Evolutionary conservation across 2,329 filamentous ascomycete genomes (phyloP).

Genomic region (Sporothrix dimorphospora): DNA sequence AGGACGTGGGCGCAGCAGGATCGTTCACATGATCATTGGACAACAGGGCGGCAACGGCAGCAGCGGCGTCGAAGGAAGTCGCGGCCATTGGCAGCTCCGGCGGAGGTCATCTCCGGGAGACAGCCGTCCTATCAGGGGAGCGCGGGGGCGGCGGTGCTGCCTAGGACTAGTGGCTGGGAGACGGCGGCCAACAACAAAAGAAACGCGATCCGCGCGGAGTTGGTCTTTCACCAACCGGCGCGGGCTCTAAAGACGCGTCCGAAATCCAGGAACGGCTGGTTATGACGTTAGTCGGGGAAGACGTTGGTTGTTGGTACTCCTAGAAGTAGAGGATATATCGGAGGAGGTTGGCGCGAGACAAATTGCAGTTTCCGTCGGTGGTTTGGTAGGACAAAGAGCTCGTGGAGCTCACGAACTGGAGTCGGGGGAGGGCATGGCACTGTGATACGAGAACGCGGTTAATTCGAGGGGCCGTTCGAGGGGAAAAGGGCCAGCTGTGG

Average conservation of each 20-base stretch:
- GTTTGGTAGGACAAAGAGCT: conserved; percentile 11
- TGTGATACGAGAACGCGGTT: conserved; percentile 1
- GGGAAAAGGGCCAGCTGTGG: neutral
- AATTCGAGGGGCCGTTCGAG: neutral
- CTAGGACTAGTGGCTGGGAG: conserved; percentile 14
- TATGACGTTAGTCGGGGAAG: neutral
- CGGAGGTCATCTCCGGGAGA: conserved; percentile 31
- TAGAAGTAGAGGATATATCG: neutral
- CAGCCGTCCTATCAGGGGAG: neutral
- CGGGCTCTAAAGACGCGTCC: neutral
- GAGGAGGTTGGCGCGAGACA: conserved; percentile 14
- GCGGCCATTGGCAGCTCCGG: conserved; percentile 55
- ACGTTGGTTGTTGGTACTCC: neutral
- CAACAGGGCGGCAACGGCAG: conserved; percentile 39
- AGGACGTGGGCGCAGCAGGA: conserved; percentile 38
- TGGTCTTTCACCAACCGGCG: neutral
- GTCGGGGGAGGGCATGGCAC: conserved; percentile 16
- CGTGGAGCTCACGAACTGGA: conserved; percentile 7
- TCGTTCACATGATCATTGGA: neutral
- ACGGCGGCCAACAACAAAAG: neutral
- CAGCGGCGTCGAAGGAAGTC: conserved; percentile 51
- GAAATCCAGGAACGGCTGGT: neutral
- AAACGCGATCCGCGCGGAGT: neutral
- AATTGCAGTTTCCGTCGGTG: conserved; percentile 13
- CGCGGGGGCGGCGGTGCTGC: neutral